Evolutionary conservation across 1,284 basidiomycete species (phyloP).

Genomic region (Sanguinoderma infundibulare): DNA sequence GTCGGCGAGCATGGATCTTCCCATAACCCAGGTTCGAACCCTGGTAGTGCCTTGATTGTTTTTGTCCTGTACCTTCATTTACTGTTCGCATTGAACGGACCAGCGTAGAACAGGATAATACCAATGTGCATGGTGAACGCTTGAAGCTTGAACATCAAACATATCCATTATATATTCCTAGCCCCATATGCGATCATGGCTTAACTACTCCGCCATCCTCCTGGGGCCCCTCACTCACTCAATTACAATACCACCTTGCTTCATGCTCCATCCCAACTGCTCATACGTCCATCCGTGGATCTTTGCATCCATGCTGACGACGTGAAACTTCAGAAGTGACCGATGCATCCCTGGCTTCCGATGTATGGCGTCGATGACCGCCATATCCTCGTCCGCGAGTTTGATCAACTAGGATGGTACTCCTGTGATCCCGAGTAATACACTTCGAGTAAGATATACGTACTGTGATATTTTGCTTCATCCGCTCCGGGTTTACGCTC

Average conservation of each 20-base stretch:
- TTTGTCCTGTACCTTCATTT: not conserved
- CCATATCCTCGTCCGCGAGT: slow-evolving; percentile 45
- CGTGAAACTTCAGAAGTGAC: slow-evolving; percentile 41
- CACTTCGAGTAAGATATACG: slow-evolving; percentile 12
- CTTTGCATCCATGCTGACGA: slow-evolving; percentile 35
- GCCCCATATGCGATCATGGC: too few species aligned
- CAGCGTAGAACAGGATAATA: too few species aligned
- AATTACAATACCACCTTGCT: slow-evolving; percentile 40
- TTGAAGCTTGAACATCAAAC: too few species aligned
- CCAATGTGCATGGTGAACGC: too few species aligned
- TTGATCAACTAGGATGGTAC: slow-evolving; percentile 38
- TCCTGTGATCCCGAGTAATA: not conserved
- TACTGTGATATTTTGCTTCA: slow-evolving; percentile 52
- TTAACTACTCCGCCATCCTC: too few species aligned
- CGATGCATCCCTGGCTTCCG: slow-evolving; percentile 50
- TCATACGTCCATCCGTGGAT: slow-evolving; percentile 57
- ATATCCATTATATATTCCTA: not conserved
- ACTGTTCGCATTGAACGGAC: not conserved
- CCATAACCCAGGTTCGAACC: slow-evolving; percentile 32
- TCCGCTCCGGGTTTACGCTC: slow-evolving; percentile 50
- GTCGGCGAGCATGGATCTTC: slow-evolving; percentile 14
- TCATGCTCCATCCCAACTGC: slow-evolving; percentile 53
- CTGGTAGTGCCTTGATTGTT: slow-evolving; percentile 28
- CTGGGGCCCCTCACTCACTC: not conserved
- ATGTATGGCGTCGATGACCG: slow-evolving; percentile 44